Conservation (phyloP, 768 basidiomycete species). For the Leccinum subtestaceum region DNA sequence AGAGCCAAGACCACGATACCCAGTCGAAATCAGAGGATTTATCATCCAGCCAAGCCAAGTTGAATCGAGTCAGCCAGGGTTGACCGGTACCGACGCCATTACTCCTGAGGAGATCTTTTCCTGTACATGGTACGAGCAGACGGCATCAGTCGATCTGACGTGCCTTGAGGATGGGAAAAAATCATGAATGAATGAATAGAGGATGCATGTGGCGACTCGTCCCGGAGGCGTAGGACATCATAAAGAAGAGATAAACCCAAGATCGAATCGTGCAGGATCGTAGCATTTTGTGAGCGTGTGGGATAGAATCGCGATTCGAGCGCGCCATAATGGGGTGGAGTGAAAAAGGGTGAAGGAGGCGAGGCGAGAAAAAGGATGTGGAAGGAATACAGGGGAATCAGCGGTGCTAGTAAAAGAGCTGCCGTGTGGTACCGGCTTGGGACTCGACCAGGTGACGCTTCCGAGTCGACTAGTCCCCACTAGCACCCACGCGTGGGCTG, state of each 20-base stretch:
- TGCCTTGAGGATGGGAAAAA: not conserved
- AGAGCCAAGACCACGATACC: not conserved
- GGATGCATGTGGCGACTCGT: not conserved
- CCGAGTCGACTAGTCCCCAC: not conserved
- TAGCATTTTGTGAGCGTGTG: not conserved
- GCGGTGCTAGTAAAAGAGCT: not conserved
- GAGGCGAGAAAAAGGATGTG: not conserved
- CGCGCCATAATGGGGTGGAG: not conserved
- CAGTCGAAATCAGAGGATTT: not conserved
- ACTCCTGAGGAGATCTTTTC: not conserved
- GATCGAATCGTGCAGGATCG: conserved; percentile 1
- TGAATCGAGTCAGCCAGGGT: not conserved
- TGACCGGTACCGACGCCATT: not conserved
- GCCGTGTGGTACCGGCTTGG: not conserved
- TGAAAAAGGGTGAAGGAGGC: not conserved
- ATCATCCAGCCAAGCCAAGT: not conserved
- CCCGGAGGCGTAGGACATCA: not conserved
- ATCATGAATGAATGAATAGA: not conserved
- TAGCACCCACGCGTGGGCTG: not conserved
- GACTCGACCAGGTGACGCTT: not conserved
- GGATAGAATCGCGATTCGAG: not conserved
- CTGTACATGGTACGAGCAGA: not conserved
- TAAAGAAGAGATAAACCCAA: not conserved
- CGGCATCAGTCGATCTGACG: not conserved
- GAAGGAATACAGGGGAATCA: not conserved